Percentiles rank a stretch among this genome's conserved stretches.
phyloP scores from a whole-genome alignment of 1,284 basidiomycete species.

The Ceratobasidium papillatum region DNA sequence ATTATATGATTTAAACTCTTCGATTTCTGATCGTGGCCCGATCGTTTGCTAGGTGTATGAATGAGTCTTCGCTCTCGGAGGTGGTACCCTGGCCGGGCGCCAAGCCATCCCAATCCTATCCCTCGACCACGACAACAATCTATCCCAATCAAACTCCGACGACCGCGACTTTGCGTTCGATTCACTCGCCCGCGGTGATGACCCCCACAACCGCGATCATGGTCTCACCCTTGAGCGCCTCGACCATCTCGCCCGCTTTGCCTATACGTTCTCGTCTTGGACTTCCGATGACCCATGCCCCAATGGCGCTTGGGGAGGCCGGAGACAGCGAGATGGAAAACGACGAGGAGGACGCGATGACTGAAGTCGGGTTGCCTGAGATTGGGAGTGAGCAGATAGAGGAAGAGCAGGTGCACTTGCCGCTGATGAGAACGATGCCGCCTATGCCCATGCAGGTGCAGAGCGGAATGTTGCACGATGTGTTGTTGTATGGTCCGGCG shows the following conservation, averaged over 20 bases:
- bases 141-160: too few species aligned
- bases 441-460: neutral
- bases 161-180: neutral
- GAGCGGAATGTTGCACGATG: neutral
- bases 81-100: constrained; percentile 5
- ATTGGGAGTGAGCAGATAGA: neutral
- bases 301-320: neutral
- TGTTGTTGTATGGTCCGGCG: constrained; percentile 24
- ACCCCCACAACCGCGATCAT: constrained; percentile 2
- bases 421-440: neutral
- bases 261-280: constrained; percentile 17
- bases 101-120: neutral
- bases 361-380: constrained; percentile 10
- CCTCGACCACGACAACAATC: neutral
- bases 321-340: neutral
- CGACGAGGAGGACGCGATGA: constrained; percentile 15
- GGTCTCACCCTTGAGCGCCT: constrained; percentile 18
- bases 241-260: constrained; percentile 17
- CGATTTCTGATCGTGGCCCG: neutral
- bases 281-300: constrained; percentile 29
- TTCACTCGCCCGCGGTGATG: neutral
- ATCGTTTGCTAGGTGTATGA: neutral
- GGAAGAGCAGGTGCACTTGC: neutral
- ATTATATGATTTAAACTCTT: neutral
- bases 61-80: constrained; percentile 9